phyloP scores from a whole-genome alignment of 257 asterid genomes.

The Nicotiana knightiana region DNA sequence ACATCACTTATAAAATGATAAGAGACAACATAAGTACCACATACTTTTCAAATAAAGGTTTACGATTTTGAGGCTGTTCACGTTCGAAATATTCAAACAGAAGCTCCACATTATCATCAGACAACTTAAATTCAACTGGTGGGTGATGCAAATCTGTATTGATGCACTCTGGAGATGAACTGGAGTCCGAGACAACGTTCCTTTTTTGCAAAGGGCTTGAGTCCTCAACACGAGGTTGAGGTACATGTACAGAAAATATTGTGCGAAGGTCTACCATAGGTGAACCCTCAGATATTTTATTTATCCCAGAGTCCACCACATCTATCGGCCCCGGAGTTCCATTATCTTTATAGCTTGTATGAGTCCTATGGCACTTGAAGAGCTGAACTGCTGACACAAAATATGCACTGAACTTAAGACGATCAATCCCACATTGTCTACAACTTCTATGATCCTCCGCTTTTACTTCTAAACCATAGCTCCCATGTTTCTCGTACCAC shows the following conservation, averaged over 20 bases:
- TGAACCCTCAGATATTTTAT: not conserved
- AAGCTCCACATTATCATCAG: conserved; percentile 17
- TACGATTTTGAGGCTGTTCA: conserved; percentile 22
- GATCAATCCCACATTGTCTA: conserved; percentile 8
- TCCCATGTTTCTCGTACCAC: conserved; percentile 24
- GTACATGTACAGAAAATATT: not conserved
- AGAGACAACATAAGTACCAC: conserved; percentile 8
- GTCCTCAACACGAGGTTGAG: not conserved
- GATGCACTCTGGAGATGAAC: conserved; percentile 4
- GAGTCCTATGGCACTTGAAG: conserved; percentile 6
- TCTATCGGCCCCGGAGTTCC: not conserved
- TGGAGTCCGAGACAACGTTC: not conserved
- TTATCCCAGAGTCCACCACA: not conserved
- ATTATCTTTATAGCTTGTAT: not conserved
- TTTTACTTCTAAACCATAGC: conserved; percentile 22
- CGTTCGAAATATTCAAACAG: conserved; percentile 23
- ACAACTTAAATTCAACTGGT: not conserved
- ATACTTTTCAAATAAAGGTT: conserved; percentile 20
- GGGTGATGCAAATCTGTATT: not conserved
- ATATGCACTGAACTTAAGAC: conserved; percentile 15
- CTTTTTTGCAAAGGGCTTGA: not conserved
- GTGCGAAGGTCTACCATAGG: not conserved
- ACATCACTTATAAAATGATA: not conserved
- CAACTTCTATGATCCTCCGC: conserved; percentile 11
- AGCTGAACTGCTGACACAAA: conserved; percentile 27